Percentiles rank a stretch among this genome's conserved stretches.
phyloP scores from a whole-genome alignment of 805 yeast genomes.

The Starmerella sp. region DNA sequence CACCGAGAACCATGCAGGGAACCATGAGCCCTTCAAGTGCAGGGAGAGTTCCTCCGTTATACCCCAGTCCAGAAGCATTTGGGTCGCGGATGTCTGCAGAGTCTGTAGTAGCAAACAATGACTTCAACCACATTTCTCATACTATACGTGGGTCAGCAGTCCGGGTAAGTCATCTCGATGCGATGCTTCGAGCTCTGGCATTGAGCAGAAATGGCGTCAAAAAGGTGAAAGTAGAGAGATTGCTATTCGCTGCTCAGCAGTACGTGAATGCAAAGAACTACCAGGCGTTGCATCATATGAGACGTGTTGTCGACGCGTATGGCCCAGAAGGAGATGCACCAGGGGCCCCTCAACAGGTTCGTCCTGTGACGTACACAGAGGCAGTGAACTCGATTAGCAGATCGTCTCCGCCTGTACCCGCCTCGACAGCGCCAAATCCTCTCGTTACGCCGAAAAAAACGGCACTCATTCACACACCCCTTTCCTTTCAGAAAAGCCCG shows the following conservation, averaged over 20 bases:
- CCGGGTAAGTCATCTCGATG: constrained; percentile 25
- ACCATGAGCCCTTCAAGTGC: too few relatives aligned
- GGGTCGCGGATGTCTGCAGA: background rate
- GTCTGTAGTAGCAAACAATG: background rate
- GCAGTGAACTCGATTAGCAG: background rate
- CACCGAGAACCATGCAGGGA: too few relatives aligned
- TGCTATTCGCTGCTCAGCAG: constrained; percentile 28
- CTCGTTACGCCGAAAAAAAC: background rate
- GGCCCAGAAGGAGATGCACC: background rate
- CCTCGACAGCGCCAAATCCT: constrained; percentile 1
- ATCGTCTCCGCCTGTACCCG: background rate
- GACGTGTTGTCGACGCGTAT: background rate
- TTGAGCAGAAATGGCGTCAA: constrained; percentile 49
- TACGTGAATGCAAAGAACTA: background rate
- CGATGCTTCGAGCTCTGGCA: constrained; percentile 30
- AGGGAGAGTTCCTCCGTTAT: background rate
- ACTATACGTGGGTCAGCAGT: background rate
- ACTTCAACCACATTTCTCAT: background rate
- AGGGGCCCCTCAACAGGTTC: background rate
- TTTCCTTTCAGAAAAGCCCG: constrained; percentile 23
- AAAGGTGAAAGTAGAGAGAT: constrained; percentile 45
- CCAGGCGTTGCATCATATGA: background rate
- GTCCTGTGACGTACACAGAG: background rate
- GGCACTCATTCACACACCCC: background rate
- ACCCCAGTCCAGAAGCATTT: background rate